Evolutionary conservation across 306 rosid species (phyloP).

Genomic region (Dalbergia cochinchinensis): DNA sequence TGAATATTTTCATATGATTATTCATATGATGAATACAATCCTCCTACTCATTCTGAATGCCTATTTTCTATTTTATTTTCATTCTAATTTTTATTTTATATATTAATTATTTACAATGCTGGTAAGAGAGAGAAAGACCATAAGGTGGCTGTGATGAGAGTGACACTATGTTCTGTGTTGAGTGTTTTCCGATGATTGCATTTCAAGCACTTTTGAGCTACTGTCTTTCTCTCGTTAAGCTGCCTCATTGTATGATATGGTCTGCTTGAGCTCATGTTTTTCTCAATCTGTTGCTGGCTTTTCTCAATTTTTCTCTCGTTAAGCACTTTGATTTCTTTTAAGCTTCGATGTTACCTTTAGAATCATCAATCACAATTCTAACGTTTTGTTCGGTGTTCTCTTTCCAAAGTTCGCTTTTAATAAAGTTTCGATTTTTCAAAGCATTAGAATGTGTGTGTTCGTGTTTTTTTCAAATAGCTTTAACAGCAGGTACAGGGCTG

Average conservation of each 20-base stretch:
- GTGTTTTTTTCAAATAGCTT: too few relatives aligned
- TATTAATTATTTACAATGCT: too few relatives aligned
- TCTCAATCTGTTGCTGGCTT: too few relatives aligned
- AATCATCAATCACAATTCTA: too few relatives aligned
- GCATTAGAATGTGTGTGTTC: too few relatives aligned
- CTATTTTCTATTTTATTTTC: not conserved
- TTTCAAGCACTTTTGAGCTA: constrained; percentile 97
- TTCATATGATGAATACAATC: constrained; percentile 56
- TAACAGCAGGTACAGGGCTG: too few relatives aligned
- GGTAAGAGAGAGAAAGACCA: constrained; percentile 14
- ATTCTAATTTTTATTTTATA: not conserved
- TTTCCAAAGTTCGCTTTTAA: too few relatives aligned
- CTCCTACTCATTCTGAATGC: constrained; percentile 97
- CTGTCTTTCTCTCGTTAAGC: constrained; percentile 10
- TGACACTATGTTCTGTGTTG: constrained; percentile 27
- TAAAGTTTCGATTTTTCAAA: too few relatives aligned
- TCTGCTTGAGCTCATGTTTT: not conserved
- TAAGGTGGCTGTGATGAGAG: constrained; percentile 68
- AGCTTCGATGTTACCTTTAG: too few relatives aligned
- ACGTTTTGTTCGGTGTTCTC: too few relatives aligned
- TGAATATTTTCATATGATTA: constrained; percentile 45
- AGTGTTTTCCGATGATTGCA: constrained; percentile 57
- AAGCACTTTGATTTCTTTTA: too few relatives aligned
- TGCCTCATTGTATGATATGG: not conserved
- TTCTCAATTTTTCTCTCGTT: too few relatives aligned